Percentiles rank a stretch among this genome's conserved stretches.
Conservation (phyloP, 2,329 filamentous ascomycete genomes). For the Fusarium austroafricanum region DNA sequence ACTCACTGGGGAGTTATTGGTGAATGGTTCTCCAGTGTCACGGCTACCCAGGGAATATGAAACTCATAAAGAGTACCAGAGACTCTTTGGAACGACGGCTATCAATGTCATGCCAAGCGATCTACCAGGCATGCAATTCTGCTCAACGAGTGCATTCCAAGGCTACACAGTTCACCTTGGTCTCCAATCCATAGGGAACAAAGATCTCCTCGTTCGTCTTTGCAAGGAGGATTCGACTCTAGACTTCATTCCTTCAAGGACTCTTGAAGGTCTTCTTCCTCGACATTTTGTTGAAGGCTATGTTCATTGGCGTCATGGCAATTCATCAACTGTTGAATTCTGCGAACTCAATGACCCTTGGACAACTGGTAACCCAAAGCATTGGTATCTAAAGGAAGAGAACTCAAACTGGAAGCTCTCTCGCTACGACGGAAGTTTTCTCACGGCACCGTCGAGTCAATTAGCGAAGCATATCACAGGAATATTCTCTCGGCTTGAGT, state of each 20-base stretch:
- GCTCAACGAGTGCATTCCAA: constrained; percentile 48
- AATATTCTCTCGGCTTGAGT: constrained; percentile 18
- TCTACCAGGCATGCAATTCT: constrained; percentile 53
- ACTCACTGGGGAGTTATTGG: constrained; percentile 25
- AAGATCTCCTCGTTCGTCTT: constrained; percentile 51
- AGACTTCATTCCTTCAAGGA: constrained; percentile 51
- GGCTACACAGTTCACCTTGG: constrained; percentile 42
- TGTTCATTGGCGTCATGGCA: constrained; percentile 60
- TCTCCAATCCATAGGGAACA: constrained; percentile 48
- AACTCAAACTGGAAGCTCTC: constrained; percentile 8
- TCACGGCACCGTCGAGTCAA: not conserved
- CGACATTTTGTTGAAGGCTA: constrained; percentile 52
- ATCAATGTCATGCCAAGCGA: constrained; percentile 39
- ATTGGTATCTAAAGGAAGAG: constrained; percentile 45
- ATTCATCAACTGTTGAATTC: constrained; percentile 49
- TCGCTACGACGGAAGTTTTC: not conserved
- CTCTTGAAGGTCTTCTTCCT: constrained; percentile 50
- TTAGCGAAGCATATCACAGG: not conserved
- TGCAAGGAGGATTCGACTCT: constrained; percentile 1
- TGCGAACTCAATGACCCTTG: constrained; percentile 45
- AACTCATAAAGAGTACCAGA: constrained; percentile 10
- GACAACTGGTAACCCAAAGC: constrained; percentile 15
- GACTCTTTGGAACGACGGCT: constrained; percentile 19
- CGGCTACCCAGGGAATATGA: constrained; percentile 20
- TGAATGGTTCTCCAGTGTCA: constrained; percentile 20